Percentiles rank a stretch among this genome's conserved stretches.
phyloP scores from a whole-genome alignment of 1,139 yeast species.

The Protomyces macrosporus region DNA sequence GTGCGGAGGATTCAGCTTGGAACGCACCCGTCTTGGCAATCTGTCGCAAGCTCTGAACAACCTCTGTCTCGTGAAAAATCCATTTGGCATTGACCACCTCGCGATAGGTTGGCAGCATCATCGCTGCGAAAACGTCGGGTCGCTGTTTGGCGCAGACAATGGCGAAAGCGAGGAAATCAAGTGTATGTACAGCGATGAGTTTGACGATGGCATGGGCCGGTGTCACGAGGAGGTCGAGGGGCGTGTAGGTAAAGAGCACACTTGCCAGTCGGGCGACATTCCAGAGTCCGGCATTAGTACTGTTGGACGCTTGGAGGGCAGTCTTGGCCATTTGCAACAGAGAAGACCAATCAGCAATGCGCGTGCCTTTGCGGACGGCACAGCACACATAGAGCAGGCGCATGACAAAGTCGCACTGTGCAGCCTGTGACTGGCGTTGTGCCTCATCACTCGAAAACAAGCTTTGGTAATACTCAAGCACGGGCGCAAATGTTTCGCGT shows the following conservation, averaged over 20 bases:
- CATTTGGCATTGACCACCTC: background rate
- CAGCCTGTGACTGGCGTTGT: background rate
- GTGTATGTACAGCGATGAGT: background rate
- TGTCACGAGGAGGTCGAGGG: constrained; percentile 25
- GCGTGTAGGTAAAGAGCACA: constrained; percentile 15
- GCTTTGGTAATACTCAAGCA: background rate
- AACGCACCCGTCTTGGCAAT: background rate
- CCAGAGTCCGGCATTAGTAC: background rate
- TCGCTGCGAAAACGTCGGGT: background rate
- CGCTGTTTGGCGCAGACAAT: constrained; percentile 8
- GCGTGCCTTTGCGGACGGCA: constrained; percentile 39
- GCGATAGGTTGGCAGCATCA: constrained; percentile 8
- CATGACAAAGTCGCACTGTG: constrained; percentile 1
- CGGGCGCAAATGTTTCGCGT: constrained; percentile 19
- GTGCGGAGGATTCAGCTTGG: background rate
- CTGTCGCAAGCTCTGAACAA: constrained; percentile 3
- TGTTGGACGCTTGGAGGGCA: background rate
- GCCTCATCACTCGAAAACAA: background rate
- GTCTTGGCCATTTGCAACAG: constrained; percentile 28
- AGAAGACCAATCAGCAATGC: constrained; percentile 40
- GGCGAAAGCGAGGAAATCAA: background rate
- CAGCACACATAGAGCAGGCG: constrained; percentile 10
- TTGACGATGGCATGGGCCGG: background rate
- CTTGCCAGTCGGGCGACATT: constrained; percentile 24
- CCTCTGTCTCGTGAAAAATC: background rate